Conservation (phyloP, 1,284 basidiomycete genomes). For the Bjerkandera adusta region DNA sequence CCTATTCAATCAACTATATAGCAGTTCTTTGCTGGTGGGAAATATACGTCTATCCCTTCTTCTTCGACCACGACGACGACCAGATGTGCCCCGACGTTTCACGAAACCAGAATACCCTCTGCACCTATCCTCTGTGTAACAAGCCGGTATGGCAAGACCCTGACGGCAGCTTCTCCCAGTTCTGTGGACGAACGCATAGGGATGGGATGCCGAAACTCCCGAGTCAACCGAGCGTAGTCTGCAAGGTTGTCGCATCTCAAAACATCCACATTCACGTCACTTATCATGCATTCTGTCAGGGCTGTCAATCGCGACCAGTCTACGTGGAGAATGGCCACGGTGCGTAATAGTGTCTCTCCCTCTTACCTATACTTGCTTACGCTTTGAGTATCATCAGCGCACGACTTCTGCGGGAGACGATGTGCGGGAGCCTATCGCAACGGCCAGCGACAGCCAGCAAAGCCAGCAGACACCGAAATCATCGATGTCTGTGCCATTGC, state of each 20-base stretch:
- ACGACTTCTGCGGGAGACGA: slow-evolving; percentile 22
- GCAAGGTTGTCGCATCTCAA: slow-evolving; percentile 16
- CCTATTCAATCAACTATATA: neutral
- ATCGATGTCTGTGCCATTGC: slow-evolving; percentile 8
- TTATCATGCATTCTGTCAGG: slow-evolving; percentile 11
- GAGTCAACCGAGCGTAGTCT: slow-evolving; percentile 7
- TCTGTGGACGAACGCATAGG: slow-evolving; percentile 21
- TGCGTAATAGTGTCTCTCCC: slow-evolving; percentile 8
- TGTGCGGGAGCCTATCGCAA: slow-evolving; percentile 16
- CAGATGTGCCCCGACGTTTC: slow-evolving; percentile 4
- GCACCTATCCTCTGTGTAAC: slow-evolving; percentile 18
- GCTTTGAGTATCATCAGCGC: slow-evolving; percentile 13
- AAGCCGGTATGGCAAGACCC: slow-evolving; percentile 21
- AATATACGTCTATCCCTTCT: neutral
- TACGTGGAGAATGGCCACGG: slow-evolving; percentile 21
- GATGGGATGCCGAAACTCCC: slow-evolving; percentile 14
- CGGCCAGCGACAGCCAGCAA: slow-evolving; percentile 2
- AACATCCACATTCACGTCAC: neutral
- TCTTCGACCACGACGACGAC: neutral
- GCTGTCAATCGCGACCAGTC: slow-evolving; percentile 19
- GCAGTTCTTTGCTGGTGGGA: neutral
- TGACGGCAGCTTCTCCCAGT: slow-evolving; percentile 24
- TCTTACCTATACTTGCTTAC: neutral
- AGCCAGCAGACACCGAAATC: neutral
- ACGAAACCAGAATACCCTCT: slow-evolving; percentile 14